Base-by-base conservation (phyloP, 805 yeast species). In the Limtongia smithiae region DNA sequence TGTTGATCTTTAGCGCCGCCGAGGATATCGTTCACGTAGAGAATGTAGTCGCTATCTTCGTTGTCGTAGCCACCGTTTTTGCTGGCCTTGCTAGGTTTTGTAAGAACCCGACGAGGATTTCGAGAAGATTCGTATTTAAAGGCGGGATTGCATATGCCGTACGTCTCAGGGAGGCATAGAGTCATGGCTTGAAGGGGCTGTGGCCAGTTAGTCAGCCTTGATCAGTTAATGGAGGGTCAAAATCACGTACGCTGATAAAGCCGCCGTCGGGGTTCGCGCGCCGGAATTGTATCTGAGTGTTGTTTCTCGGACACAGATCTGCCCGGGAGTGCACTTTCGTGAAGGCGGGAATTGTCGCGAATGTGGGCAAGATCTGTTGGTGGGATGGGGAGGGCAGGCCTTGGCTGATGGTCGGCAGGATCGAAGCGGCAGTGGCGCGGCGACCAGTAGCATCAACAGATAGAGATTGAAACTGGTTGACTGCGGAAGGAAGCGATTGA, bases 11-110 rank as follows among this genome's bases (percentile, higher is more conserved):
- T 93, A 59, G 84, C 87, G 3, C 80, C 75, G 4, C 98, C 97
- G 35, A 93, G 70, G 21, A 93, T 81, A 65, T 94, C 98, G 66
- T 94, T 93, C 20, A 93, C 98, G 59, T 89, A 91, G 17, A 94
- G 70, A 48, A 93, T 91, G 64, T 90, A 91, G 68, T 93, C 96
- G 64, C 85, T 80, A 48, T 88, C 89, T 55, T 80, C 83, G 65
- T 93, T 93, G 68, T 93, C 98, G 63, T 62, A 78, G 6, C 97
- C 97, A 62, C 85, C 81, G 65, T 89, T 88, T 51, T 71, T 76
- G 50, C 76, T 78, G 0, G 91, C 93, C 61, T 88, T 94, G 65
- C 81, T 80, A 2, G 97, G 97, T 65, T 93, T 91, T 0, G 98
- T 94, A 37, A 93, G 71, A 2, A 89, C 96, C 48, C 98, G 72